Evolutionary conservation across 139 green algal species (phyloP).

Genomic region (Parachlorella kessleri): DNA sequence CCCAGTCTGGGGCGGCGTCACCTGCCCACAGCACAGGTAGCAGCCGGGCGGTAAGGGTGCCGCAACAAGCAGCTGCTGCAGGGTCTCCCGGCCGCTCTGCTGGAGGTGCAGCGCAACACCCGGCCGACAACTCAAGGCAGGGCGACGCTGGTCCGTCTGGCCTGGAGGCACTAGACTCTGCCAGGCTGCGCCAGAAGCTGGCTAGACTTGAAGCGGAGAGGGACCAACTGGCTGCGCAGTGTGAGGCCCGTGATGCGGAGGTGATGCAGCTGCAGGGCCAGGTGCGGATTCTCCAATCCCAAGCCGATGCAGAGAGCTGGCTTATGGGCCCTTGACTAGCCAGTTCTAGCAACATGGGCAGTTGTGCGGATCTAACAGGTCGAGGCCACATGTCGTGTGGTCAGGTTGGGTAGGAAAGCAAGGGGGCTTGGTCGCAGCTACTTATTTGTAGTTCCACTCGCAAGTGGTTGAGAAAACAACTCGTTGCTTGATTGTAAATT

Average conservation of each 20-base stretch:
- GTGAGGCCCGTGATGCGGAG: constrained; percentile 13
- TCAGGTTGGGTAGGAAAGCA: neutral
- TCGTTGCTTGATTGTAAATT: neutral
- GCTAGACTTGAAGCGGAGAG: constrained; percentile 7
- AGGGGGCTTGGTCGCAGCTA: neutral
- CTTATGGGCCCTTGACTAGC: too few species aligned
- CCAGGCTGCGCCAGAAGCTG: constrained; percentile 22
- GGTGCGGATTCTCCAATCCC: constrained; percentile 11
- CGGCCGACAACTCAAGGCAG: too few species aligned
- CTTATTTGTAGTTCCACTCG: neutral
- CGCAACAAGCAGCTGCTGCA: too few species aligned
- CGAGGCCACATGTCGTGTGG: neutral
- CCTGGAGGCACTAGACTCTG: neutral
- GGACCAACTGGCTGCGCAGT: constrained; percentile 17
- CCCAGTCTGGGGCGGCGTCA: too few species aligned
- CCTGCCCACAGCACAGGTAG: too few species aligned
- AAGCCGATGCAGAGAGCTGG: constrained; percentile 28
- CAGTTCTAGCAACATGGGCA: neutral
- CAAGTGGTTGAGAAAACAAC: neutral
- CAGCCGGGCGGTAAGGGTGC: too few species aligned
- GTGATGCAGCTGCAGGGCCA: constrained; percentile 38
- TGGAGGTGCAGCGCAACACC: too few species aligned
- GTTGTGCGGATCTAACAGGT: neutral
- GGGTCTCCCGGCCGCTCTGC: too few species aligned
- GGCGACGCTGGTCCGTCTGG: too few species aligned